A percentile compares a stretch with the other conserved stretches of the same genome.
These are phyloP conservation scores for Begonia masoniana DNA, from an alignment of 306 rosid species.

Conservation along the genomic window DNA sequence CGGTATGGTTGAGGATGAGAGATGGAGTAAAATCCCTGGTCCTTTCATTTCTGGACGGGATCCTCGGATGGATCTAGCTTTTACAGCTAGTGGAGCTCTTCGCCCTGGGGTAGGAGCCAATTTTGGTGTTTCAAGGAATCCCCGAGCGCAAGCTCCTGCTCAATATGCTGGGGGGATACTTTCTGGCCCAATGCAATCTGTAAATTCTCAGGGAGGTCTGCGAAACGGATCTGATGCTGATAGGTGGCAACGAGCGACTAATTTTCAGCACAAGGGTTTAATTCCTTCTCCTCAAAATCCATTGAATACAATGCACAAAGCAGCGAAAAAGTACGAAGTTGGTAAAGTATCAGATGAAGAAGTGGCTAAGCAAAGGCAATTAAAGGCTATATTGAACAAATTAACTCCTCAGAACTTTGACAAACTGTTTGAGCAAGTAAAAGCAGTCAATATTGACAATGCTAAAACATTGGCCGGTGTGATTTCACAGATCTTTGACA, in stretches of 20 bases:
- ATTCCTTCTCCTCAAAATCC: conserved; percentile 85
- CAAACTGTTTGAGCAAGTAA: conserved; percentile 87
- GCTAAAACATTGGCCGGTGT: conserved; percentile 66
- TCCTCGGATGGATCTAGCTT: conserved; percentile 30
- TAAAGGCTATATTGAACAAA: conserved; percentile 82
- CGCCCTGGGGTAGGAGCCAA: conserved; percentile 59
- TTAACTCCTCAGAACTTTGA: conserved; percentile 95
- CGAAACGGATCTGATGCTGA: conserved; percentile 68
- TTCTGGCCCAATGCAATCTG: conserved; percentile 57
- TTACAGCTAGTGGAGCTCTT: conserved; percentile 37
- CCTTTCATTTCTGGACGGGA: conserved; percentile 20
- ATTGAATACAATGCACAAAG: conserved; percentile 76
- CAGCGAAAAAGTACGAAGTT: conserved; percentile 87
- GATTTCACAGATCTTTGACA: conserved; percentile 93
- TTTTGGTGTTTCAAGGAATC: conserved; percentile 62
- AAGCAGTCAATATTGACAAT: conserved; percentile 79
- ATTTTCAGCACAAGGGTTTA: conserved; percentile 59
- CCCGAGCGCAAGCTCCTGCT: conserved; percentile 38
- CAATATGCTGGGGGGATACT: conserved; percentile 63
- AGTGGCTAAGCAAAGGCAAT: conserved; percentile 73
- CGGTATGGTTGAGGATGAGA: conserved; percentile 55
- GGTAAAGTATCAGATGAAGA: conserved; percentile 73
- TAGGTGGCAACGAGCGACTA: conserved; percentile 69
- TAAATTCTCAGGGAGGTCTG: conserved; percentile 63
- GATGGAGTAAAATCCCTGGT: conserved; percentile 44